phyloP scores from a whole-genome alignment of 1,284 basidiomycete genomes.

The Phylloporus gajari region DNA sequence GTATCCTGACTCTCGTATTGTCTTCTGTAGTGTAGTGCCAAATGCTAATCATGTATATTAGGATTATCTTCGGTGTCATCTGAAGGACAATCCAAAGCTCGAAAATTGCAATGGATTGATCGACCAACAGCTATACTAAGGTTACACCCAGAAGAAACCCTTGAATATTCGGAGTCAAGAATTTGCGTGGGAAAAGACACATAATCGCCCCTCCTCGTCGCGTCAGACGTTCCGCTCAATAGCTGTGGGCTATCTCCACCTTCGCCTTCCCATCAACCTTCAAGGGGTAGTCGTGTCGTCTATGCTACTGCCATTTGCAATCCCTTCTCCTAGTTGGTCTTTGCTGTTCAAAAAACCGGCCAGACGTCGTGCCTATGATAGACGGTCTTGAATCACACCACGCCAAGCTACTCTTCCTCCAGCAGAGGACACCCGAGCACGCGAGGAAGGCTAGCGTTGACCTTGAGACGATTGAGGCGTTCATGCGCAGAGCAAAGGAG shows the following conservation, averaged over 20 bases:
- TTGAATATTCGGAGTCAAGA: no score
- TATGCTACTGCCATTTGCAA: conserved; percentile 50
- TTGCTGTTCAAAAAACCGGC: conserved; percentile 65
- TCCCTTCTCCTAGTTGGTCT: conserved; percentile 60
- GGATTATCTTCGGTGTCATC: neutral
- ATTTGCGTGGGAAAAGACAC: no score
- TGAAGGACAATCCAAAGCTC: neutral
- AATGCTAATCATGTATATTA: conserved; percentile 14
- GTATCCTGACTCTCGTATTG: conserved; percentile 35
- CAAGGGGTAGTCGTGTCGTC: conserved; percentile 32
- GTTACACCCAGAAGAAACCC: no score
- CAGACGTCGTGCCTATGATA: conserved; percentile 73
- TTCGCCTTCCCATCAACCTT: conserved; percentile 24
- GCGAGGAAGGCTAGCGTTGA: conserved; percentile 77
- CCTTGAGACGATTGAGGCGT: conserved; percentile 72
- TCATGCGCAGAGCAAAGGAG: conserved; percentile 75
- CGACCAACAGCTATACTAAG: no score
- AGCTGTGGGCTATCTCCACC: conserved; percentile 19
- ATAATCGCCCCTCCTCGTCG: conserved; percentile 31
- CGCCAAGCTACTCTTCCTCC: conserved; percentile 65
- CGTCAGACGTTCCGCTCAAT: no score
- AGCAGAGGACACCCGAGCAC: conserved; percentile 65
- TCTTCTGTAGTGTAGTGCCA: no score
- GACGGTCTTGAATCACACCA: conserved; percentile 78
- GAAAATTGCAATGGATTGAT: neutral